A percentile compares a stretch with the other conserved stretches of the same genome.
Evolutionary conservation across 176 grass and related monocot genomes (phyloP).

Genomic region (Oryza punctata): DNA sequence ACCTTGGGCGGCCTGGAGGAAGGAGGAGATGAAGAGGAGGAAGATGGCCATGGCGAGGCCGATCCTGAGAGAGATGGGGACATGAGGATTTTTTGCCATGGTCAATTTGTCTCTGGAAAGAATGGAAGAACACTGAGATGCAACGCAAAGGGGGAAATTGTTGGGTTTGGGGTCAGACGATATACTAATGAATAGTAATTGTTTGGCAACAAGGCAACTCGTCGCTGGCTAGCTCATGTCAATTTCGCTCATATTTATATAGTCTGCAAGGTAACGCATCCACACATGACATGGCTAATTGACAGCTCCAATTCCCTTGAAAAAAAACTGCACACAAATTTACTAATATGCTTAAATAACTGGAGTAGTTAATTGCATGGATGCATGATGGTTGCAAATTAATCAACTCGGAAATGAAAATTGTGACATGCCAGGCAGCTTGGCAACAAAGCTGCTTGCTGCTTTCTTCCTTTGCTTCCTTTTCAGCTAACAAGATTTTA

Average conservation of each 20-base stretch:
- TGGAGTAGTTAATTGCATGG: background rate
- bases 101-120: background rate
- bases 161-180: too few species aligned
- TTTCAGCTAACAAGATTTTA: background rate
- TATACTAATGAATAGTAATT: background rate
- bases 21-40: background rate
- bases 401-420: background rate
- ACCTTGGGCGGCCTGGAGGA: background rate
- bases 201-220: background rate
- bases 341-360: background rate
- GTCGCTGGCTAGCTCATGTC: background rate
- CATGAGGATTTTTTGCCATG: constrained; percentile 16
- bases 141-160: background rate
- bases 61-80: background rate
- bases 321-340: background rate
- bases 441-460: background rate
- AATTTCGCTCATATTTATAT: background rate
- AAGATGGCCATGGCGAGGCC: background rate
- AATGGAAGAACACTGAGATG: background rate
- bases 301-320: background rate
- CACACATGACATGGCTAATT: background rate
- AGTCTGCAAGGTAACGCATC: background rate
- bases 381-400: too few species aligned
- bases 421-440: background rate
- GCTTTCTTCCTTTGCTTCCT: background rate